Evolutionary conservation across 1,284 basidiomycete genomes (phyloP), one percentile per base, ranked within the genome.

Genomic region (Spongiforma sp.): DNA sequence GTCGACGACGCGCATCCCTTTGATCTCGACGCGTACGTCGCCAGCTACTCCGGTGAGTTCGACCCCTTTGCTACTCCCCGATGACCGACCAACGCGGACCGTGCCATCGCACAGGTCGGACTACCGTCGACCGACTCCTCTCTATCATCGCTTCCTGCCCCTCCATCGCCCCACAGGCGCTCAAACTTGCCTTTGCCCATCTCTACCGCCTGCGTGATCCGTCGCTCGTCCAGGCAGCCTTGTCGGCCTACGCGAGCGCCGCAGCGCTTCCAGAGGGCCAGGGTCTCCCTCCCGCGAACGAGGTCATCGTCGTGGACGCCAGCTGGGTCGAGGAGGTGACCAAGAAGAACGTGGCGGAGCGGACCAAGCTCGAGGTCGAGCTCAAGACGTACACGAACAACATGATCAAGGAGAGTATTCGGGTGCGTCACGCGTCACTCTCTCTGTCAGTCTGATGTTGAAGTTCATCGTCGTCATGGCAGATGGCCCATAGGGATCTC

Each of bases 401-500:
- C 74, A 89, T 95, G 86, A 95, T 96, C 81, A 96, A 95, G 77
- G 95, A 97, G 82, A 95, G 93, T 82, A 94, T 95, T 70, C 83
- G 95, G 68, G 93, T 94, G 33, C 58, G 67, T 69, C 28, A 17
- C 12, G 0, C 15, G 12, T 5, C n/a, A n/a, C 7, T 14, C n/a
- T 12, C 34, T 4, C 24, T 11, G 10, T 50, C 9, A 39, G 1
- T 36, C 15, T 37, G 24, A 21, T 36, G n/a, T 30, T 30, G 28
- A 19, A 1, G 17, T 21, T 30, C 24, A 53, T 6, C 19, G 21
- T 6, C 46, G 24, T 14, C 32, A 14, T 34, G 52, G 26, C 54
- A 71, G 70, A 94, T 96, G 91, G 93, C 87, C 0, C 89, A 96
- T 77, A 84, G 93, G 57, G 94, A 96, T 71, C 81, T 96, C 15